Base-by-base conservation (phyloP, 2,329 filamentous ascomycete genomes). In the Sphaerulina populicola region DNA sequence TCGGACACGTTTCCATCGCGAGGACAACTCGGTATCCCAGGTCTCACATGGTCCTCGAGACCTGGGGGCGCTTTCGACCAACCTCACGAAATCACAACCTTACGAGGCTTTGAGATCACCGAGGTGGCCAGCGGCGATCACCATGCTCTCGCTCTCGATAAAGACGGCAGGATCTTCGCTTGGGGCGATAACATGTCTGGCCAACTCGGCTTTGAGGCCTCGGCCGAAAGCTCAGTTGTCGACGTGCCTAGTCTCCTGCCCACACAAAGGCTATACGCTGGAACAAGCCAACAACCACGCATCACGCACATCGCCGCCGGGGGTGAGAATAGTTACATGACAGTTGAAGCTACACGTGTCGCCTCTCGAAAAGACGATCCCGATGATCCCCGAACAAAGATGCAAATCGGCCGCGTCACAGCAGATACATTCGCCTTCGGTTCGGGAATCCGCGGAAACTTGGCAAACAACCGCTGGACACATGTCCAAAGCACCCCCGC, bases 161-260 rank as follows among this genome's bases (percentile, higher is more conserved):
- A 79, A 53, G 75, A 84, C 47, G 91, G 91, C 12, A 80, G 82
- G 12, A 77, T 93, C 12, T 95, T 93, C 68, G 77, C 82, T 6
- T 97, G 94, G 71, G 93, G 93, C 35, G 90, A 97, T 68, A 97
- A 97, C 70, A 82, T 83, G 0, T 79, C 81, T 39, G 93, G 93
- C n/a, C 93, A 97, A 68, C 77, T 97, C 3, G 91, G 91, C n/a
- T 82, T 91, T 61, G 81, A 88, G 45, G 80, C 78, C 47, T 81
- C 81, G 44, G 66, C 77, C 0, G 78, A 83, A 27, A 73, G 79
- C 12, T 74, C 80, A 6, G 78, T 72, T 51, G 73, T 86, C 21
- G 86, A 91, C 57, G 76, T 77, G 0, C 89, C 93, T 0, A 80
- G 82, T 3, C 76, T 83, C 5, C 67, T 97, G 2, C 79, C 86